These are phyloP conservation scores for Collybia mongolica DNA, from an alignment of 768 basidiomycete genomes.

Conservation along the genomic window DNA sequence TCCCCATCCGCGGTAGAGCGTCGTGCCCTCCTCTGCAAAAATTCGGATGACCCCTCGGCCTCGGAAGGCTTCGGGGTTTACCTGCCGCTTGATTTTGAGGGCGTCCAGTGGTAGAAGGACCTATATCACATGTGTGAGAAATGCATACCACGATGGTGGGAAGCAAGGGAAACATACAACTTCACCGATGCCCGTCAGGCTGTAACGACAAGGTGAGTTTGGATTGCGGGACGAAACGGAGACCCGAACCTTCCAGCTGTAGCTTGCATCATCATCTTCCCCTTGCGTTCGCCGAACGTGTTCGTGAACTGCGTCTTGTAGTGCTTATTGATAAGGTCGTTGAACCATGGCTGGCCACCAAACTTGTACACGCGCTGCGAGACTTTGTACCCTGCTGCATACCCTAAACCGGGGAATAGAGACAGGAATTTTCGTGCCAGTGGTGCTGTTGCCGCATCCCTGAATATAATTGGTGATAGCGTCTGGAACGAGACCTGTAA, in stretches of 20 bases:
- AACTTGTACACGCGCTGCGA: conserved; percentile 96
- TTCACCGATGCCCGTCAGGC: conserved; percentile 87
- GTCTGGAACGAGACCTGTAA: conserved; percentile 60
- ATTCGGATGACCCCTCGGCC: conserved; percentile 90
- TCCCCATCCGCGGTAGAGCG: conserved; percentile 96
- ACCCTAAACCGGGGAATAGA: conserved; percentile 97
- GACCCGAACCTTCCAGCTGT: conserved; percentile 79
- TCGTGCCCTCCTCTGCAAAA: conserved; percentile 87
- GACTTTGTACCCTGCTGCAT: conserved; percentile 98
- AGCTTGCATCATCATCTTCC: conserved; percentile 95
- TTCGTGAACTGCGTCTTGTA: conserved; percentile 82
- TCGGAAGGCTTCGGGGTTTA: conserved; percentile 97
- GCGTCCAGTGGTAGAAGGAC: conserved; percentile 95
- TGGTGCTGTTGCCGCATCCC: conserved; percentile 72
- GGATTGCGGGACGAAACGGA: neutral
- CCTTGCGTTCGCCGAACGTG: conserved; percentile 90
- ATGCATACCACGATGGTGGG: neutral
- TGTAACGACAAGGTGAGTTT: conserved; percentile 20
- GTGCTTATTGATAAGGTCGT: conserved; percentile 83
- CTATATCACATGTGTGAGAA: conserved; percentile 26
- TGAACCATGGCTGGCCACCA: conserved; percentile 97
- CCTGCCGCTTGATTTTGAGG: conserved; percentile 98
- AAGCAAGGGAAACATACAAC: conserved; percentile 54
- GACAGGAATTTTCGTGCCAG: conserved; percentile 73
- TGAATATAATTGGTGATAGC: conserved; percentile 82